Percentiles rank a stretch among this genome's conserved stretches.
Evolutionary conservation across 805 yeast genomes (phyloP).

Genomic region (Candida berthetii): DNA sequence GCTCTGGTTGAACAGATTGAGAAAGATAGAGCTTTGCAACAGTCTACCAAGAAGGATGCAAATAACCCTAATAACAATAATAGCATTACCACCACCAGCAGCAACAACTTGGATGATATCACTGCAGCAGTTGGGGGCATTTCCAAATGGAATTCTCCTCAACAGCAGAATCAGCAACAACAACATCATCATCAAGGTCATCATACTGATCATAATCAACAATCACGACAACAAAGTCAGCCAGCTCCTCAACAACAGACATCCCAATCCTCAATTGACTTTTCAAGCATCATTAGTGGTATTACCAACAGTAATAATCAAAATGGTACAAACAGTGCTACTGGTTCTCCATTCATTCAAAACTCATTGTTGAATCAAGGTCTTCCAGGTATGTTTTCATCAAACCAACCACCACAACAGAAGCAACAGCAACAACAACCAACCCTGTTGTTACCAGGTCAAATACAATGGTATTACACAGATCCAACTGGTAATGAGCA

Average conservation of each 20-base stretch:
- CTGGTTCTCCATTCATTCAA: conserved; percentile 23
- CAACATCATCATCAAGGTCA: too few relatives aligned
- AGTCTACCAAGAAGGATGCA: neutral
- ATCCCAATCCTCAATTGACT: neutral
- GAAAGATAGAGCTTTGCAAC: neutral
- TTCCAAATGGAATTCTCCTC: neutral
- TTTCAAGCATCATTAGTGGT: neutral
- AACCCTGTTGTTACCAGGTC: conserved; percentile 26
- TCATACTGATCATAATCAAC: neutral
- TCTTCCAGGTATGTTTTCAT: conserved; percentile 2
- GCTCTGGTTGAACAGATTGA: neutral
- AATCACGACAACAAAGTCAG: conserved; percentile 5
- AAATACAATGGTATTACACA: conserved; percentile 62
- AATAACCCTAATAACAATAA: neutral
- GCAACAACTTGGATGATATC: neutral
- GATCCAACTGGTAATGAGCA: conserved; percentile 68
- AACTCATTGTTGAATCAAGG: conserved; percentile 4
- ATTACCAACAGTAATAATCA: conserved; percentile 16
- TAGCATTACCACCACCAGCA: conserved; percentile 4
- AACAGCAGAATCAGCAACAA: neutral
- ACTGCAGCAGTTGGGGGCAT: neutral
- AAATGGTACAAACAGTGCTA: conserved; percentile 47
- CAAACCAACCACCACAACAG: conserved; percentile 3
- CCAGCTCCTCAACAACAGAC: conserved; percentile 4
- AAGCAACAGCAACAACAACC: conserved; percentile 10